These are phyloP conservation scores for Irpex sp. DNA, from an alignment of 1,284 basidiomycete species.

Conservation along the genomic window DNA sequence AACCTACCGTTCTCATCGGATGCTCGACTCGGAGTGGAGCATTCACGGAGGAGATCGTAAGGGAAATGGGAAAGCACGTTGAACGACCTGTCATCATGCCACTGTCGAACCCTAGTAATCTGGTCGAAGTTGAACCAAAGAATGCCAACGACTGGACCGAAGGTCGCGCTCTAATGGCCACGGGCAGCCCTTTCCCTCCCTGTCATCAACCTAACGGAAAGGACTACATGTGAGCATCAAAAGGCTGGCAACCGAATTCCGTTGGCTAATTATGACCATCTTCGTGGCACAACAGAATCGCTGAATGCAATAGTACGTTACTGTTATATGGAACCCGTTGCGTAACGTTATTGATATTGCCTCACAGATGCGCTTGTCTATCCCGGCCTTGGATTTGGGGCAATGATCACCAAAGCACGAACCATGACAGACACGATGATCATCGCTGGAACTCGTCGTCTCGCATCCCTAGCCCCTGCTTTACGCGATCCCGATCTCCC, in stretches of 20 bases:
- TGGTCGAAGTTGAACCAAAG: conserved; percentile 75
- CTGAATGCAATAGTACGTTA: conserved; percentile 42
- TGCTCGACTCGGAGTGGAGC: conserved; percentile 77
- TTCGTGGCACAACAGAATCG: conserved; percentile 3
- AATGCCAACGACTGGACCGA: conserved; percentile 75
- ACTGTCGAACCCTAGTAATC: conserved; percentile 75
- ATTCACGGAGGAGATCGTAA: conserved; percentile 77
- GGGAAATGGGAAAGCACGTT: conserved; percentile 65
- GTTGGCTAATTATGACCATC: background rate
- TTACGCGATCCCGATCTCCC: conserved; percentile 62
- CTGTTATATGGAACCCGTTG: background rate
- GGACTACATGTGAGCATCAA: conserved; percentile 54
- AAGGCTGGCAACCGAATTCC: background rate
- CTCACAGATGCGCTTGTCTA: conserved; percentile 68
- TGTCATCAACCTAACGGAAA: conserved; percentile 65
- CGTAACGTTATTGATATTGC: background rate
- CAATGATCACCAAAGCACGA: conserved; percentile 60
- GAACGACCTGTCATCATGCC: conserved; percentile 81
- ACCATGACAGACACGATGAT: conserved; percentile 74
- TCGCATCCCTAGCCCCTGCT: conserved; percentile 76
- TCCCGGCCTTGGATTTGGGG: conserved; percentile 75
- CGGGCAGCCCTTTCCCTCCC: conserved; percentile 78
- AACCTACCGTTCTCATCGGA: conserved; percentile 76
- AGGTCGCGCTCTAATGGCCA: conserved; percentile 74
- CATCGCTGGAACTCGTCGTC: conserved; percentile 68